Conservation (phyloP, 75 land plant species). For the Pinus taeda region DNA sequence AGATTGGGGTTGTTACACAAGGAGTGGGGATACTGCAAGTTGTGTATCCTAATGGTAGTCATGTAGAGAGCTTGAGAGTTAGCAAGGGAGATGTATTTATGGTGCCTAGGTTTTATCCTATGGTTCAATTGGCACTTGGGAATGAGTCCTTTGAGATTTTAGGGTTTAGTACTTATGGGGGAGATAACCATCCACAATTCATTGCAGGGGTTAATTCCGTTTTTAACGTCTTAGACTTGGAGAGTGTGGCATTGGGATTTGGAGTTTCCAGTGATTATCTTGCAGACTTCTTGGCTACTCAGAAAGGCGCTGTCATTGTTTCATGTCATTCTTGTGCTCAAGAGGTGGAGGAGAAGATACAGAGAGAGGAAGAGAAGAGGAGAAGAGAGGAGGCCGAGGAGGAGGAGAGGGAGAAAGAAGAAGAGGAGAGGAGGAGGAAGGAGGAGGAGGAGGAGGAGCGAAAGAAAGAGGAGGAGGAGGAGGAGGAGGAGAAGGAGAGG, state of each 20-base stretch:
- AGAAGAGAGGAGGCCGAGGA: conserved; percentile 23
- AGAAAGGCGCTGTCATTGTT: conserved; percentile 45
- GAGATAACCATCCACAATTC: conserved; percentile 60
- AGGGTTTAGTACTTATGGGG: conserved; percentile 58
- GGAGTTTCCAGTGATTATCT: conserved; percentile 33
- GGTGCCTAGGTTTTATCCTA: conserved; percentile 63
- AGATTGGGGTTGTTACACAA: conserved; percentile 49
- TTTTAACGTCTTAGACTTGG: conserved; percentile 25
- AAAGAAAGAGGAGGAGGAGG: background rate
- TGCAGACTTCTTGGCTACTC: conserved; percentile 26
- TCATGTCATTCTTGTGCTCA: conserved; percentile 63
- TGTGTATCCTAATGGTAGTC: conserved; percentile 35
- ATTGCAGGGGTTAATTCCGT: conserved; percentile 60
- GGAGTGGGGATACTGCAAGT: conserved; percentile 63
- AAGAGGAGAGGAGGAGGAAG: background rate
- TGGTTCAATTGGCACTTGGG: conserved; percentile 69
- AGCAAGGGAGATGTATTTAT: conserved; percentile 64
- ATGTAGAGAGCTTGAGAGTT: conserved; percentile 22
- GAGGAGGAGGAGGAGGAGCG: conserved; percentile 14
- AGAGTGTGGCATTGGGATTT: conserved; percentile 36
- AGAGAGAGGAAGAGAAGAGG: conserved; percentile 20
- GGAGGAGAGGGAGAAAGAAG: conserved; percentile 27
- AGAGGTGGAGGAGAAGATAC: conserved; percentile 30
- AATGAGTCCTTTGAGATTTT: conserved; percentile 60
- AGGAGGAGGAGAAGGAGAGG: background rate